Percentiles rank a stretch among this genome's conserved stretches.
Conservation (phyloP, 306 rosid species). For the Senna siamea region DNA sequence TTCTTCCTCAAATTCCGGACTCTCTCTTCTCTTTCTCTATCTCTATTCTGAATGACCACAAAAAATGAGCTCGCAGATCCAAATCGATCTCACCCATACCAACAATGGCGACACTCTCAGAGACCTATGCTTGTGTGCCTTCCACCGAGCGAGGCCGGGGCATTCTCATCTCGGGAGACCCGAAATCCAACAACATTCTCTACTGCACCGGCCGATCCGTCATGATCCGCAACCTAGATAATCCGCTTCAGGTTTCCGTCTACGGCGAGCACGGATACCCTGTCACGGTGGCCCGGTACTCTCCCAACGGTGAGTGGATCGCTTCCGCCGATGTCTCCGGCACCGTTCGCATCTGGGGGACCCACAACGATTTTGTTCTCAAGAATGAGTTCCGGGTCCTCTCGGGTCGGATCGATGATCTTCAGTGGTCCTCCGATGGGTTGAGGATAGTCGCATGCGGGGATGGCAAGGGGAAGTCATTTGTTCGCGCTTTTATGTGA, state of each 20-base stretch:
- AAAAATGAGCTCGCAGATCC: not conserved
- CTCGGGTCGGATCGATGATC: constrained; percentile 89
- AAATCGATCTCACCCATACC: not conserved
- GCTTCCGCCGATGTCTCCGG: constrained; percentile 96
- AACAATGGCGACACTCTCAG: constrained; percentile 54
- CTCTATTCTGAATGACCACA: constrained; percentile 4
- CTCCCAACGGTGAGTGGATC: constrained; percentile 98
- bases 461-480: constrained; percentile 93
- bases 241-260: constrained; percentile 76
- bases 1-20: constrained; percentile 38
- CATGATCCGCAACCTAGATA: constrained; percentile 73
- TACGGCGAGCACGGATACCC: constrained; percentile 91
- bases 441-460: constrained; percentile 89
- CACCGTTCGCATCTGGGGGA: constrained; percentile 84
- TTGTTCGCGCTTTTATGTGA: constrained; percentile 95
- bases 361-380: constrained; percentile 72
- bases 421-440: constrained; percentile 90
- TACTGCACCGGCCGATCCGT: constrained; percentile 94
- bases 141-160: constrained; percentile 95
- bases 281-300: constrained; percentile 82
- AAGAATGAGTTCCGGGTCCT: constrained; percentile 90
- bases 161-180: constrained; percentile 86
- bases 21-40: not conserved
- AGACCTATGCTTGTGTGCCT: constrained; percentile 80
- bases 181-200: constrained; percentile 72